Percentiles rank a stretch among this genome's conserved stretches.
phyloP scores from a whole-genome alignment of 805 yeast species.

The Kuraishia molischiana region DNA sequence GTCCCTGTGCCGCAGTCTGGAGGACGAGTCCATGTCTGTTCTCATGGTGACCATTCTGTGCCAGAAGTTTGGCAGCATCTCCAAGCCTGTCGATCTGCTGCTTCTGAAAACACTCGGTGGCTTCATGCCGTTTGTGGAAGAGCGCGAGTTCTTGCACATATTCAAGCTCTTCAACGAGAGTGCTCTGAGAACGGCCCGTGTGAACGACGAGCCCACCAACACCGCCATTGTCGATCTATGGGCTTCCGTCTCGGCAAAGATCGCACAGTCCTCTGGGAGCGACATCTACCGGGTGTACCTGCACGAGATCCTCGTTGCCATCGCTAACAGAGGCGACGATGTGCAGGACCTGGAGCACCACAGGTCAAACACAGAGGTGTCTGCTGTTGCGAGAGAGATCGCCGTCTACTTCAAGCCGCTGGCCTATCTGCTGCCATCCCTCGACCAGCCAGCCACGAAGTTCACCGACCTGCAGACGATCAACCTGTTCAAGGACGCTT shows the following conservation, averaged over 20 bases:
- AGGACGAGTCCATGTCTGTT: slow-evolving; percentile 64
- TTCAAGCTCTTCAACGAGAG: slow-evolving; percentile 46
- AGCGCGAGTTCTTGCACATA: slow-evolving; percentile 58
- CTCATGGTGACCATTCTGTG: slow-evolving; percentile 74
- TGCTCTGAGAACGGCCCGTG: slow-evolving; percentile 31
- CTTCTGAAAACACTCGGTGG: slow-evolving; percentile 54
- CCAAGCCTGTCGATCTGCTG: slow-evolving; percentile 41
- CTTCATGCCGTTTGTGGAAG: slow-evolving; percentile 51
- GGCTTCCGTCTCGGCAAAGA: slow-evolving; percentile 25
- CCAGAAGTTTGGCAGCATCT: slow-evolving; percentile 50
- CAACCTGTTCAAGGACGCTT: slow-evolving; percentile 69
- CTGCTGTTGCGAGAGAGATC: slow-evolving; percentile 62
- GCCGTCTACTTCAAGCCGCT: slow-evolving; percentile 59
- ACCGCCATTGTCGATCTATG: slow-evolving; percentile 41
- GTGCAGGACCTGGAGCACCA: slow-evolving; percentile 61
- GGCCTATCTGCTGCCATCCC: slow-evolving; percentile 61
- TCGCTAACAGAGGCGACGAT: slow-evolving; percentile 73
- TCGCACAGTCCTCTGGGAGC: slow-evolving; percentile 21
- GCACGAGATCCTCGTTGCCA: slow-evolving; percentile 53
- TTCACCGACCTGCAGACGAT: slow-evolving; percentile 39
- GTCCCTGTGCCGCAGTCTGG: slow-evolving; percentile 54
- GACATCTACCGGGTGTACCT: slow-evolving; percentile 50
- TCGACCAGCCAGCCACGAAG: slow-evolving; percentile 31
- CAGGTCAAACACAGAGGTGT: slow-evolving; percentile 64
- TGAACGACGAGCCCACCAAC: slow-evolving; percentile 26